phyloP scores from a whole-genome alignment of 2,329 filamentous ascomycete genomes.

The Fusarium veterinarium region DNA sequence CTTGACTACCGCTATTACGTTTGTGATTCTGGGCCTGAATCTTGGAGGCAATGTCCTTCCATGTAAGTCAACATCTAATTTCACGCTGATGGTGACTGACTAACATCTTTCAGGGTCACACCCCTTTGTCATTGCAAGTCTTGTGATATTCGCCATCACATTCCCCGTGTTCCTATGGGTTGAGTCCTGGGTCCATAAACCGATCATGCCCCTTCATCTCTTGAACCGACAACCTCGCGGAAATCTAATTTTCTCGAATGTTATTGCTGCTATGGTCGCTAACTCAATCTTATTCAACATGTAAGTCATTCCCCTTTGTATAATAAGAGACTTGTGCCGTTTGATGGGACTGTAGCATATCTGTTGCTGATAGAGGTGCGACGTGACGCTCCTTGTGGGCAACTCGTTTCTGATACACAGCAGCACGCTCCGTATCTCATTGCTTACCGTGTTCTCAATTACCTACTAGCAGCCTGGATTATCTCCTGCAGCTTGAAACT shows the following conservation, averaged over 20 bases:
- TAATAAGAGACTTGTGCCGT: not conserved
- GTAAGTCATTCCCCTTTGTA: conserved; percentile 47
- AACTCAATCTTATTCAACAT: conserved; percentile 71
- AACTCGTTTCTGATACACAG: not conserved
- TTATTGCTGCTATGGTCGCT: conserved; percentile 61
- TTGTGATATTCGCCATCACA: conserved; percentile 59
- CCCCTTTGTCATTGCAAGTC: conserved; percentile 65
- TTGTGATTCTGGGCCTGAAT: conserved; percentile 69
- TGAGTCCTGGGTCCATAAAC: conserved; percentile 62
- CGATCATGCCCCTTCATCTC: conserved; percentile 70
- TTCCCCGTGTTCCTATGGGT: conserved; percentile 65
- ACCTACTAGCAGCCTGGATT: not conserved
- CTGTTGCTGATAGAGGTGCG: not conserved
- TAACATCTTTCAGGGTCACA: conserved; percentile 61
- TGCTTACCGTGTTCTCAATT: not conserved
- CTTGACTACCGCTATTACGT: conserved; percentile 65
- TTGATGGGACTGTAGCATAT: not conserved
- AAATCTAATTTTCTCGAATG: conserved; percentile 68
- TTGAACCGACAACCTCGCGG: conserved; percentile 62
- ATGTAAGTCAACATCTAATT: conserved; percentile 54
- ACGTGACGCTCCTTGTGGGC: not conserved
- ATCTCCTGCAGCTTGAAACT: not conserved
- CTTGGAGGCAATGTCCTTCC: conserved; percentile 73
- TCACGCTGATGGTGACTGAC: conserved; percentile 1
- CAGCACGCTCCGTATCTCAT: not conserved